These are phyloP conservation scores for Ustilago bromivora DNA, from an alignment of 1,284 basidiomycete genomes.

Conservation along the genomic window DNA sequence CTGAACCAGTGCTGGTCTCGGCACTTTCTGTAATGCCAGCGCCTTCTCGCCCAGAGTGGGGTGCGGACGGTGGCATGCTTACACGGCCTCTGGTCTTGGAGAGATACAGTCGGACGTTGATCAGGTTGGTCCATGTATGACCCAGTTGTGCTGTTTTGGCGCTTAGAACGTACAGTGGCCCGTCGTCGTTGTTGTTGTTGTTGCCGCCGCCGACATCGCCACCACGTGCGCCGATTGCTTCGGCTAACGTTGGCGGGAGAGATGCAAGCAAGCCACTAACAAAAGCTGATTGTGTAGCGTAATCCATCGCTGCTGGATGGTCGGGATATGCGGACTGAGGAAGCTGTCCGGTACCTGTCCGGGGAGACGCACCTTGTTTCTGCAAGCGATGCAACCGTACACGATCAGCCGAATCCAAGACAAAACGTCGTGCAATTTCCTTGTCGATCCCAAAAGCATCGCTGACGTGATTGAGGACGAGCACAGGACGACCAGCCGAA, in stretches of 20 bases:
- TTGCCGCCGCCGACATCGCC: background rate
- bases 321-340: slow-evolving; percentile 15
- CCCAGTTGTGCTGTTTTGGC: slow-evolving; percentile 55
- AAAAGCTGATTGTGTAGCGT: slow-evolving; percentile 30
- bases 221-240: slow-evolving; percentile 15
- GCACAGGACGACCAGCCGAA: slow-evolving; percentile 18
- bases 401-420: slow-evolving; percentile 27
- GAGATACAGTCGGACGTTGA: slow-evolving; percentile 53
- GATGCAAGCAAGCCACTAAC: slow-evolving; percentile 38
- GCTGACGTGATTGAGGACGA: slow-evolving; percentile 61
- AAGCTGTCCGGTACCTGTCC: background rate
- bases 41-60: too few species aligned
- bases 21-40: background rate
- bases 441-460: slow-evolving; percentile 57
- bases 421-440: slow-evolving; percentile 34
- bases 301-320: slow-evolving; percentile 20
- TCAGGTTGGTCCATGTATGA: slow-evolving; percentile 56
- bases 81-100: slow-evolving; percentile 34
- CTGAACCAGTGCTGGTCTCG: background rate
- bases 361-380: background rate
- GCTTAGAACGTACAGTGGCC: slow-evolving; percentile 15
- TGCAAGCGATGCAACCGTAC: slow-evolving; percentile 6
- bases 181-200: background rate
- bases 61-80: background rate
- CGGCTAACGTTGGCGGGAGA: slow-evolving; percentile 24